Percentiles rank a stretch among this genome's conserved stretches.
Evolutionary conservation across 148 eudicot species (phyloP).

Genomic region (Arbutus unedo): DNA sequence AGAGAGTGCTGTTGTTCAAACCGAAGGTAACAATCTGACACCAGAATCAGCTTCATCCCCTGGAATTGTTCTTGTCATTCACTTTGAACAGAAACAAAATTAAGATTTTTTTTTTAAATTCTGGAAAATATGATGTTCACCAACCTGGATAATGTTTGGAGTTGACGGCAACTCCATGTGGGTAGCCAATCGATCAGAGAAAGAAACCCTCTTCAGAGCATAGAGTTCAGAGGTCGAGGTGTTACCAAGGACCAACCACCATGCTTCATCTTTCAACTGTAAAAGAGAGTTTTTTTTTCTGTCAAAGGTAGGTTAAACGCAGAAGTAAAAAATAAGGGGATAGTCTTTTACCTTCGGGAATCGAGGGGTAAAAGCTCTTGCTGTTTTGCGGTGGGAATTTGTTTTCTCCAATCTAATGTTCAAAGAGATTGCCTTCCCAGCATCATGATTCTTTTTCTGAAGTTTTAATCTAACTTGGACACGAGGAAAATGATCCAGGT

Average conservation of each 20-base stretch:
- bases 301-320: not conserved
- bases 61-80: conserved; percentile 21
- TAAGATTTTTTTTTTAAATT: not conserved
- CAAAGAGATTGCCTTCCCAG: conserved; percentile 27
- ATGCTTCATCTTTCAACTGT: conserved; percentile 93
- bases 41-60: conserved; percentile 83
- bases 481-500: conserved; percentile 73
- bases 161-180: conserved; percentile 70
- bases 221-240: conserved; percentile 62
- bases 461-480: conserved; percentile 57
- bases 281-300: not conserved
- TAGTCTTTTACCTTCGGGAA: conserved; percentile 72
- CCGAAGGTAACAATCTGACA: conserved; percentile 91
- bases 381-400: conserved; percentile 43
- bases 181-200: conserved; percentile 52
- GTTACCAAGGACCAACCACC: conserved; percentile 92
- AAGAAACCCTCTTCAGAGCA: conserved; percentile 82
- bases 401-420: conserved; percentile 60
- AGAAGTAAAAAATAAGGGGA: not conserved
- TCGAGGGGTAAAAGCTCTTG: conserved; percentile 78
- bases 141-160: conserved; percentile 53
- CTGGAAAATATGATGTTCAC: conserved; percentile 6
- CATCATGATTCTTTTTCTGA: conserved; percentile 40
- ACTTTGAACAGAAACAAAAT: not conserved
- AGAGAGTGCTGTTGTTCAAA: conserved; percentile 68